Evolutionary conservation across 2,329 filamentous ascomycete genomes (phyloP).

Genomic region (Colletotrichum orchidophilum): DNA sequence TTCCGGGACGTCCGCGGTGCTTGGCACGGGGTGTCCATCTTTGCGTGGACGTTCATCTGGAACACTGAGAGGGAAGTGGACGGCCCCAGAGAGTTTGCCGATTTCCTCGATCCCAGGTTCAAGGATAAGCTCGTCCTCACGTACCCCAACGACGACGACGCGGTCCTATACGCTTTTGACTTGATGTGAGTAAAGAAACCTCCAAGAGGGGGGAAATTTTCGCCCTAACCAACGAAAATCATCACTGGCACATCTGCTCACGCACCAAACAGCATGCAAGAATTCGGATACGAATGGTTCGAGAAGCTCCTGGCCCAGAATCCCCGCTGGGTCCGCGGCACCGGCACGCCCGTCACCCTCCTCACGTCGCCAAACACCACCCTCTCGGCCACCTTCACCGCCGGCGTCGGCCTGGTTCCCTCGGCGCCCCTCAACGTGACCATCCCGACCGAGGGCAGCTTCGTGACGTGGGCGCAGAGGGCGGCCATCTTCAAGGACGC

Average conservation of each 20-base stretch:
- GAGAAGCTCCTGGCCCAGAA: slow-evolving; percentile 57
- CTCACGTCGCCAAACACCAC: slow-evolving; percentile 41
- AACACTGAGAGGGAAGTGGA: slow-evolving; percentile 45
- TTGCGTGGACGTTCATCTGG: slow-evolving; percentile 48
- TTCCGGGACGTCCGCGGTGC: slow-evolving; percentile 51
- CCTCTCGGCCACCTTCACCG: slow-evolving; percentile 46
- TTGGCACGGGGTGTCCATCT: slow-evolving; percentile 53
- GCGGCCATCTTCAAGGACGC: slow-evolving; percentile 59
- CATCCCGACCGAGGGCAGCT: slow-evolving; percentile 48
- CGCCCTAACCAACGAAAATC: neutral
- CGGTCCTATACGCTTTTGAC: slow-evolving; percentile 60
- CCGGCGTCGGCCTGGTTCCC: slow-evolving; percentile 33
- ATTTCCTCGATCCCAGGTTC: slow-evolving; percentile 57
- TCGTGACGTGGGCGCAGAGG: slow-evolving; percentile 58
- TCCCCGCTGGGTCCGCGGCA: slow-evolving; percentile 63
- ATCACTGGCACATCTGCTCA: neutral
- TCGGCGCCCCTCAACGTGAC: slow-evolving; percentile 37
- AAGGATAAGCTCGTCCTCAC: slow-evolving; percentile 64
- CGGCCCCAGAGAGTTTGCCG: slow-evolving; percentile 49
- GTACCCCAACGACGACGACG: slow-evolving; percentile 68
- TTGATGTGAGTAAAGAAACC: slow-evolving; percentile 49
- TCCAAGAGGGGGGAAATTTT: no score
- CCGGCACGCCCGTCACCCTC: slow-evolving; percentile 51
- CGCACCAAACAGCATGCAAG: slow-evolving; percentile 41
- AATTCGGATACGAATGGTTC: slow-evolving; percentile 57